Evolutionary conservation across 805 yeast species (phyloP), one percentile per base, ranked within the genome.

Genomic region (Myxozyma kluyveri): DNA sequence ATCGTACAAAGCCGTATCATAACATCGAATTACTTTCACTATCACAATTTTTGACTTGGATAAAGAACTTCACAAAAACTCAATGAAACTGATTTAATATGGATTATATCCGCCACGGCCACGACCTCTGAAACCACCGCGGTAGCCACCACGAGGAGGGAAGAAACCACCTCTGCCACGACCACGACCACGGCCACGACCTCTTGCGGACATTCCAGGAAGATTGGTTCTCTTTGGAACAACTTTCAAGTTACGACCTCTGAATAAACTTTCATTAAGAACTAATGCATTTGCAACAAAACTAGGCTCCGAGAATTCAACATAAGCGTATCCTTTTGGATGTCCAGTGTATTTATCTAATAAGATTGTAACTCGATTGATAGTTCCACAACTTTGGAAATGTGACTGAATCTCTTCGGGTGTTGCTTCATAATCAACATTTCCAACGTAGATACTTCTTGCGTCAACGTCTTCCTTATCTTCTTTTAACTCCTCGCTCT

Each of bases 241-340:
- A 29, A 88, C 93, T 66, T 84, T 86, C 61, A 88, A 72, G 55
- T 77, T 79, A 52, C 95, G 75, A 22, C 85, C 90, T 60, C 80
- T 75, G 64, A 88, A 82, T 23, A 73, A 70, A 1, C 83, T 72
- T 27, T 84, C 91, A 62, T 86, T 81, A 56, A 84, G 71, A 14
- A 75, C 72, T 38, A 87, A 73, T 1, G 95, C 95, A 54, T 77
- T 74, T 18, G 78, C 72, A 4, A 86, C 89, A 10, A 77, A 74
- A n/a, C 75, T 74, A 10, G 80, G 77, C 63, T 79, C 85, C n/a
- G 82, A 77, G 64, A 87, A 88, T 67, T 88, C 96, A 56, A 88
- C 76, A 67, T 87, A 88, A 1, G 96, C 96, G 70, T 54, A 60
- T 19, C 96, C 96, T 68, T 84, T 84, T 40, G 96, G 93, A 57